Base-by-base conservation (phyloP, 2,329 filamentous ascomycete genomes). In the Arthroderma sp. region DNA sequence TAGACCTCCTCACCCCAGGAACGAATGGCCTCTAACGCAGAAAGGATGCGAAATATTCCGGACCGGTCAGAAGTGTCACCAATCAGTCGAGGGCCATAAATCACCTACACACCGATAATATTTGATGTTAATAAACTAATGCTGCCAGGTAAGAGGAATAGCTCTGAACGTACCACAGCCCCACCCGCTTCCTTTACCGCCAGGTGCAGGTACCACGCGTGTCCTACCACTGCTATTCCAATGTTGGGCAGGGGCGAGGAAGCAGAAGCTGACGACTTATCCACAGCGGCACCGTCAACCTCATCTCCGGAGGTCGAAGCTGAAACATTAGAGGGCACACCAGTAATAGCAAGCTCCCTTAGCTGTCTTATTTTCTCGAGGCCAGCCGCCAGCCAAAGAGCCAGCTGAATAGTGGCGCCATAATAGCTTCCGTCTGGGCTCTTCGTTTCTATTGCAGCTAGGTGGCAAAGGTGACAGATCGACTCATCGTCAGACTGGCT, bases 351-450 rank as follows among this genome's bases (percentile, higher is more conserved):
- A 1, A 42, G 31, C 6, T 2, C 10, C 11, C 33, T 22, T n/a
- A 46, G 33, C 11, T 46, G 44, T 27, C 10, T 32, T 5, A 30
- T n/a, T 22, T 46, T 42, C 29, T 46, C 43, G 32, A 46, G 34
- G 9, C 47, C 44, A 3, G 47, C 47, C 8, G 40, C 43, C 30
- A 49, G 31, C 47, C 47, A 49, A 22, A 37, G 43, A 15, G 31
- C 44, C 8, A 46, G 22, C 31, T 49, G 47, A 3, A 49, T 10
- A 22, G 31, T 46, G 3, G 47, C 36, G n/a, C 15, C 15, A 6
- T 46, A 46, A n/a, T 46, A 43, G n/a, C 39, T 40, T 6, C 43
- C 47, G 31, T 46, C 36, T 22, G 44, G 40, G n/a, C 34, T 43
- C 29, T 49, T 46, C 3, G 34, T 22, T 32, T 49, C 44, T 6